Conservation (phyloP, 169 alveolate species). For the Miamiensis avidus region DNA sequence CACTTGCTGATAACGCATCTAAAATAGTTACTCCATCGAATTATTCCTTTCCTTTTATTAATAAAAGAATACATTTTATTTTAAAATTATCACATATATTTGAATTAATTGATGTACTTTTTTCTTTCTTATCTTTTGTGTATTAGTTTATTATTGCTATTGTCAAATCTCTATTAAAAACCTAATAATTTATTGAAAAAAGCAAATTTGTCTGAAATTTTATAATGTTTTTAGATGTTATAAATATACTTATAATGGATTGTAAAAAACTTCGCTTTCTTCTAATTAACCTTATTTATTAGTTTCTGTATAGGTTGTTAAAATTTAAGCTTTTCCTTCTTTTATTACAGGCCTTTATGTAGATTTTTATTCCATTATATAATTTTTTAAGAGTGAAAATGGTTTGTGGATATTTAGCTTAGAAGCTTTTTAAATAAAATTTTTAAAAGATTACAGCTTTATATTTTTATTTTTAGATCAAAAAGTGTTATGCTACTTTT, state of each 20-base stretch:
- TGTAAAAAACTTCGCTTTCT: constrained; percentile 44
- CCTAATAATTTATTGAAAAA: background rate
- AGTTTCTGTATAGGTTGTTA: constrained; percentile 18
- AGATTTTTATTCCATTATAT: too few relatives aligned
- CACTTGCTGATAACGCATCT: constrained; percentile 85
- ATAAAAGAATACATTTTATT: background rate
- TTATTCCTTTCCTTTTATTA: constrained; percentile 21
- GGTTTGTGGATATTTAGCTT: too few relatives aligned
- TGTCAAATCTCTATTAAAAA: constrained; percentile 48
- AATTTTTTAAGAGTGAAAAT: too few relatives aligned
- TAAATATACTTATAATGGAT: constrained; percentile 45
- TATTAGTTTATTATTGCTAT: constrained; percentile 29
- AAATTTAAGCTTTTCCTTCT: constrained; percentile 43
- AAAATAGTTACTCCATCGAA: constrained; percentile 57
- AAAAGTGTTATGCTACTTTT: too few relatives aligned
- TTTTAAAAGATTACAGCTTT: too few relatives aligned
- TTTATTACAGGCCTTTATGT: too few relatives aligned
- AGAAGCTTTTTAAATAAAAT: too few relatives aligned
- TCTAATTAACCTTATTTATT: constrained; percentile 12
- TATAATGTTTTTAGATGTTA: background rate
- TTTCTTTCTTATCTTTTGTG: constrained; percentile 16
- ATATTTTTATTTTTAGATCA: too few relatives aligned
- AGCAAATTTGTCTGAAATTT: background rate
- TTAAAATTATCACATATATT: background rate
- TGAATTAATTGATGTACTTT: background rate